These are phyloP conservation scores for Colletotrichum lupini DNA, from an alignment of 2,329 filamentous ascomycete genomes.

Conservation along the genomic window DNA sequence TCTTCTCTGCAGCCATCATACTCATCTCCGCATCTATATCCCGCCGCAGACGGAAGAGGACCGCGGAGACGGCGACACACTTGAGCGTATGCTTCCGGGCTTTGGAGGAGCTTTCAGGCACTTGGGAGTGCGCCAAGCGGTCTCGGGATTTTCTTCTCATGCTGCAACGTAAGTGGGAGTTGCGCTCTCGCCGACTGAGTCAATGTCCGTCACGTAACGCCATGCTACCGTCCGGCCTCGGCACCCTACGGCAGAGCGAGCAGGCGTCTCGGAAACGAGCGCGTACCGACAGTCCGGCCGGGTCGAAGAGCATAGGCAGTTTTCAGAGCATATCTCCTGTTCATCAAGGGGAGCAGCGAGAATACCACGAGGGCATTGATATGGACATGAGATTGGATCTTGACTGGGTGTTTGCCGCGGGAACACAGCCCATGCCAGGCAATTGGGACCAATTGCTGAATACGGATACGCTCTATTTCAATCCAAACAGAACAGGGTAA, in stretches of 20 bases:
- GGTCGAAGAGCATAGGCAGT: background rate
- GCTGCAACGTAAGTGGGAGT: slow-evolving; percentile 36
- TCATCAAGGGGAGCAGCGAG: background rate
- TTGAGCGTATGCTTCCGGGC: slow-evolving; percentile 41
- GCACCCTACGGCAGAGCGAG: background rate
- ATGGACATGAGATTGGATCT: slow-evolving; percentile 27
- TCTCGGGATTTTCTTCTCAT: slow-evolving; percentile 39
- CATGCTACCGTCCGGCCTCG: background rate
- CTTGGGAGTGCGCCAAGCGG: slow-evolving; percentile 41
- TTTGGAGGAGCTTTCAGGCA: slow-evolving; percentile 35
- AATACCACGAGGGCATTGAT: slow-evolving; percentile 3
- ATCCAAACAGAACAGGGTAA: background rate
- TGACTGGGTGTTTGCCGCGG: slow-evolving; percentile 23
- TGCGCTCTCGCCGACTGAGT: background rate
- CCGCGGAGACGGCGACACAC: slow-evolving; percentile 20
- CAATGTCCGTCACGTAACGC: background rate
- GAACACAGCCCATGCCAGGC: slow-evolving; percentile 7
- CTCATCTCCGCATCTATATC: slow-evolving; percentile 38
- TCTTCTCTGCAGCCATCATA: slow-evolving; percentile 37
- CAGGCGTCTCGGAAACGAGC: slow-evolving; percentile 1
- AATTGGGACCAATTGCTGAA: slow-evolving; percentile 4
- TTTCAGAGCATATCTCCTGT: slow-evolving; percentile 11
- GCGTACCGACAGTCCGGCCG: background rate
- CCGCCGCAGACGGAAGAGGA: slow-evolving; percentile 24
- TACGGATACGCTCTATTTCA: slow-evolving; percentile 11